Conservation (phyloP, 208 protist species). For the Trichomonas vaginalis region DNA sequence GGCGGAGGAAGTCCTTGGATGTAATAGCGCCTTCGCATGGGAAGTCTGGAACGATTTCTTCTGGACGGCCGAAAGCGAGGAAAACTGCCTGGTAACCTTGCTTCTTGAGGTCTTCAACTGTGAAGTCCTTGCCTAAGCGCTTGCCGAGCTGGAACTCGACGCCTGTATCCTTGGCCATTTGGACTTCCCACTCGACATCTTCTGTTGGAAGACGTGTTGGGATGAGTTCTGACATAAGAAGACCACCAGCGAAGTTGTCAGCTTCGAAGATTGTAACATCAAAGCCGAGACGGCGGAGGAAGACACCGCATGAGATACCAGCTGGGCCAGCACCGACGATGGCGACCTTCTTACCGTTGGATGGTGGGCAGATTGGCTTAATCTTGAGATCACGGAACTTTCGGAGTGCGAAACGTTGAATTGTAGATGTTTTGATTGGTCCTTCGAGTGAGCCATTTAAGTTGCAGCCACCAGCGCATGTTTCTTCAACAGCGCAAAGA, state of each 20-base stretch:
- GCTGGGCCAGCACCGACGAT: constrained; percentile 57
- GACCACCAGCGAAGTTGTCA: constrained; percentile 49
- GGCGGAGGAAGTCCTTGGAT: constrained; percentile 54
- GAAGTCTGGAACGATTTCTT: not conserved
- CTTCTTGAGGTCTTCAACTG: constrained; percentile 49
- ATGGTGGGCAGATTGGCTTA: constrained; percentile 40
- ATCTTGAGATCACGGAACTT: constrained; percentile 57
- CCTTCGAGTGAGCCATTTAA: constrained; percentile 50
- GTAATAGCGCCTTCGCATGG: constrained; percentile 49
- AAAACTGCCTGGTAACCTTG: constrained; percentile 56
- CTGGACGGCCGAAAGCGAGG: constrained; percentile 54
- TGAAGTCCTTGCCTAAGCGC: constrained; percentile 45
- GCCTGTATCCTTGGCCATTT: constrained; percentile 55
- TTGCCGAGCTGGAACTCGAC: constrained; percentile 44
- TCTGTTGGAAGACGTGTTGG: constrained; percentile 55
- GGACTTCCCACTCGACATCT: constrained; percentile 58
- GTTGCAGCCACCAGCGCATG: constrained; percentile 60
- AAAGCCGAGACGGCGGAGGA: constrained; percentile 60
- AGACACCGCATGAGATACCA: constrained; percentile 55
- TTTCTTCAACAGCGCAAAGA: constrained; percentile 52
- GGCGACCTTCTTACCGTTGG: not conserved
- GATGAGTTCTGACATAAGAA: constrained; percentile 55
- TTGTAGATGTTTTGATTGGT: constrained; percentile 32
- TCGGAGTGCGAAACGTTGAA: constrained; percentile 56
- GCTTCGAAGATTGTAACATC: constrained; percentile 64